Conservation (phyloP, 345 rosid species). For the Rhodamnia argentea region DNA sequence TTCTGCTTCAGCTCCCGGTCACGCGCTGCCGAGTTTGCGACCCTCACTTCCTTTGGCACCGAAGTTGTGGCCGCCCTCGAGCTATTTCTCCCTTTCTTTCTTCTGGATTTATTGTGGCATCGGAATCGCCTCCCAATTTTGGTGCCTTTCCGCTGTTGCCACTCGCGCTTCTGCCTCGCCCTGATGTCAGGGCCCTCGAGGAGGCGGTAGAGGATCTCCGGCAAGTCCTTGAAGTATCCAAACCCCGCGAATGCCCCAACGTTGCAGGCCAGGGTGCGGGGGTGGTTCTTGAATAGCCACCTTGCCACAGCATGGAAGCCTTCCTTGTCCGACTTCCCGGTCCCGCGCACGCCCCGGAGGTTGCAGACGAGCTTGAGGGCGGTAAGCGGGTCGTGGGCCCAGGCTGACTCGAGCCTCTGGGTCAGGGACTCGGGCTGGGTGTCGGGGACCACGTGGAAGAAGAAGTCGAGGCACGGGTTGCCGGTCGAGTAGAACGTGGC, state of each 20-base stretch:
- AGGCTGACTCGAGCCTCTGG: conserved; percentile 18
- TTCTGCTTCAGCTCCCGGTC: conserved; percentile 15
- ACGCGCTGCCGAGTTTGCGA: conserved; percentile 26
- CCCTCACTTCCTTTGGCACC: not conserved
- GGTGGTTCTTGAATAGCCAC: conserved; percentile 51
- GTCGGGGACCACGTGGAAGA: conserved; percentile 48
- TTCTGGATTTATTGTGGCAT: not conserved
- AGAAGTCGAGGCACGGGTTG: conserved; percentile 52
- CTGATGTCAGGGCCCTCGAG: conserved; percentile 35
- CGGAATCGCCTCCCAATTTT: not conserved
- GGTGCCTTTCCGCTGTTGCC: conserved; percentile 17
- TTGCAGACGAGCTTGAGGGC: conserved; percentile 55
- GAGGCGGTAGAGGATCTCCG: conserved; percentile 55
- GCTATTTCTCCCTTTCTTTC: not conserved
- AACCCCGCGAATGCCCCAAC: conserved; percentile 21
- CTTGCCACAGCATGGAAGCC: conserved; percentile 51
- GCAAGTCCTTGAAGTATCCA: conserved; percentile 60
- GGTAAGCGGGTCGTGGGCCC: conserved; percentile 40
- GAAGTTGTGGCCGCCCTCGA: not conserved
- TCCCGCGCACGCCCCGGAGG: conserved; percentile 60
- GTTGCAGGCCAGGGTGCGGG: conserved; percentile 50
- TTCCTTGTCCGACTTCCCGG: conserved; percentile 53
- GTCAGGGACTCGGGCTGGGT: conserved; percentile 19
- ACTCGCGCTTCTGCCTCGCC: conserved; percentile 21
- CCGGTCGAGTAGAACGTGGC: conserved; percentile 28